phyloP scores from a whole-genome alignment of 345 rosid species.

The Citrus sp. region DNA sequence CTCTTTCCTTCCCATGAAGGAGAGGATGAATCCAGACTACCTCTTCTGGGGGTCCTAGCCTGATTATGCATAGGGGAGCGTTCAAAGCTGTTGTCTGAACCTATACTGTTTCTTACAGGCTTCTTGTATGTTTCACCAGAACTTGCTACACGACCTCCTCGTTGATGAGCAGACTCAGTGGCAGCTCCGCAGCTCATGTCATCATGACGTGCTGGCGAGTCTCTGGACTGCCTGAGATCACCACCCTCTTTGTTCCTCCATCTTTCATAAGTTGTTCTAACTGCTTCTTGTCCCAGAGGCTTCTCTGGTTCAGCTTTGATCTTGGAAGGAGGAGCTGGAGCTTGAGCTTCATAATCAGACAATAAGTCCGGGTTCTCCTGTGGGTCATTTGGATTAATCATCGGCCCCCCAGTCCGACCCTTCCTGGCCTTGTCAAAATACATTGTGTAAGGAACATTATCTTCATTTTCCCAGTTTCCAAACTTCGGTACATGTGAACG shows the following conservation, averaged over 20 bases:
- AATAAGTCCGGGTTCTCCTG: constrained; percentile 49
- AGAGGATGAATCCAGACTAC: constrained; percentile 32
- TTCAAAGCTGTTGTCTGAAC: constrained; percentile 63
- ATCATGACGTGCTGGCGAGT: constrained; percentile 47
- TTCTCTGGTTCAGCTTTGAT: constrained; percentile 42
- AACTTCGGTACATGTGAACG: constrained; percentile 74
- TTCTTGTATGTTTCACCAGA: constrained; percentile 42
- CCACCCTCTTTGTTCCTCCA: constrained; percentile 41
- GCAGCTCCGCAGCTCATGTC: constrained; percentile 30
- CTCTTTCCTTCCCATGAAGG: constrained; percentile 61
- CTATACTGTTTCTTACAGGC: constrained; percentile 37
- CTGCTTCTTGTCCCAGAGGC: constrained; percentile 28
- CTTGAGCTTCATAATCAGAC: constrained; percentile 27
- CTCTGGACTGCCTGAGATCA: constrained; percentile 33
- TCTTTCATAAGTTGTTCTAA: constrained; percentile 36
- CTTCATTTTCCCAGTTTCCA: constrained; percentile 87
- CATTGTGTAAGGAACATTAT: constrained; percentile 81
- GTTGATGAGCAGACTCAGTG: constrained; percentile 36
- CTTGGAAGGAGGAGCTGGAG: constrained; percentile 43
- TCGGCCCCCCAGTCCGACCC: constrained; percentile 54
- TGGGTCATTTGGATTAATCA: constrained; percentile 73
- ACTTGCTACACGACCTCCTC: constrained; percentile 47
- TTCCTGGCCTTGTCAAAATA: constrained; percentile 82
- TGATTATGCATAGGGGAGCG: constrained; percentile 61
- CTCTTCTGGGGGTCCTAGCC: constrained; percentile 39